Evolutionary conservation across 257 asterid species (phyloP), one percentile per base, ranked within the genome.

Genomic region (Penstemon newberryi): DNA sequence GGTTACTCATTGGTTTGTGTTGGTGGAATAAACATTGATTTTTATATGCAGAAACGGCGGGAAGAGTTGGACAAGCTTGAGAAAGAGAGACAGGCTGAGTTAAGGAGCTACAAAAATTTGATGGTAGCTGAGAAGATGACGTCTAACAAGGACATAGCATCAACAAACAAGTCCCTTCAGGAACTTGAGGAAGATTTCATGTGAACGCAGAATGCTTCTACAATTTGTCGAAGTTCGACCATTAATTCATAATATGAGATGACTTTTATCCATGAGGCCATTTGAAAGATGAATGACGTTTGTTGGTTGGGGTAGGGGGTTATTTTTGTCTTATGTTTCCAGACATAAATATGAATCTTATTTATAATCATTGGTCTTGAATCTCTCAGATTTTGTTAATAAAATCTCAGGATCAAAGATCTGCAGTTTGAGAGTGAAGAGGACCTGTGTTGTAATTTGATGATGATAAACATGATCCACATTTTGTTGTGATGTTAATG

Each of bases 121-220:
- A 93, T 93, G 98, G 96, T 93, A 49, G 90, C 96, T 18, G 96
- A 93, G 70, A 93, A 90, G 81, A 93, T 93, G 98, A 93, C 98
- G 0, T 93, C 98, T 0, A 93, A 90, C 83, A 93, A 85, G 79
- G 95, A 93, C 70, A 83, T 93, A 57, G 97, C 98, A 13, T 79
- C 98, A 11, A 57, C 90, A 52, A 79, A 80, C 84, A 93, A 93
- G 77, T 78, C 95, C 78, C 81, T 90, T 63, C 98, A 93, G 78
- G 98, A 93, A 80, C 82, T 93, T 70, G 98, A 93, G 75, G 97
- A 93, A 72, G 97, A 90, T 68, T 93, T 93, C 83, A 93, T 93
- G 98, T 93, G 89, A 90, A 69, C 6, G 47, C 63, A 40, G 40
- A 50, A 36, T 49, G 42, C 73, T 67, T 50, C 70, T 18, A 78